These are phyloP conservation scores for Boletus barrowsii DNA, from an alignment of 768 basidiomycete genomes.

Conservation along the genomic window DNA sequence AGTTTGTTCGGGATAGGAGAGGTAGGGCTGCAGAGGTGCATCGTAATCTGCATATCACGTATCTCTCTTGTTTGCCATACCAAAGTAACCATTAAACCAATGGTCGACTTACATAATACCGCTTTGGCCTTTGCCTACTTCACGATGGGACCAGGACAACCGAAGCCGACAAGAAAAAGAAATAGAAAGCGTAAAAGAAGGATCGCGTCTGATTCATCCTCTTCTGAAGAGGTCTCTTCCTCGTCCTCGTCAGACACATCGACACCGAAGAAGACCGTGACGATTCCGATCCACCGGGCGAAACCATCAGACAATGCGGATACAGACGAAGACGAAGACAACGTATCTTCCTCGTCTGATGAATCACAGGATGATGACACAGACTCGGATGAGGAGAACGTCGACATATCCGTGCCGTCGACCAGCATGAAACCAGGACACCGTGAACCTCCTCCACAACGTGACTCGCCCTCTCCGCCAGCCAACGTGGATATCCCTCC, in stretches of 20 bases:
- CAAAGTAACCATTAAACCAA: too few species aligned
- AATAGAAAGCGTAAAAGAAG: slow-evolving; percentile 56
- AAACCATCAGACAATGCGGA: slow-evolving; percentile 3
- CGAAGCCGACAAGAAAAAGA: slow-evolving; percentile 40
- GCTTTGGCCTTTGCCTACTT: too few species aligned
- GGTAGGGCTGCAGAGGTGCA: too few species aligned
- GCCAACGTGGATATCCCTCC: slow-evolving; percentile 43
- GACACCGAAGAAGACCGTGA: slow-evolving; percentile 6
- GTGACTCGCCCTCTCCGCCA: slow-evolving; percentile 27
- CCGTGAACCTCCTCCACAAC: slow-evolving; percentile 6
- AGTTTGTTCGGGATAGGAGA: too few species aligned
- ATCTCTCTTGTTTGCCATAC: too few species aligned
- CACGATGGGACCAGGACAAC: slow-evolving; percentile 29
- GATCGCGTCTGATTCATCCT: slow-evolving; percentile 40
- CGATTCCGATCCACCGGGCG: slow-evolving; percentile 2
- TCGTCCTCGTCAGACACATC: slow-evolving; percentile 20
- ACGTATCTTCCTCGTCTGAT: slow-evolving; percentile 18
- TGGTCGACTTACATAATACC: too few species aligned
- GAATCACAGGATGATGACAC: slow-evolving; percentile 4
- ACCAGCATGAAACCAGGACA: neutral
- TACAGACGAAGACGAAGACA: slow-evolving; percentile 11
- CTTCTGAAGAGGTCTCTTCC: slow-evolving; percentile 35
- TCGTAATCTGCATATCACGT: too few species aligned
- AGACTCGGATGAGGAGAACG: slow-evolving; percentile 2
- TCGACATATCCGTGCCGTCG: neutral